phyloP scores from a whole-genome alignment of 2,329 filamentous ascomycete genomes.

The Epichloe typhina region DNA sequence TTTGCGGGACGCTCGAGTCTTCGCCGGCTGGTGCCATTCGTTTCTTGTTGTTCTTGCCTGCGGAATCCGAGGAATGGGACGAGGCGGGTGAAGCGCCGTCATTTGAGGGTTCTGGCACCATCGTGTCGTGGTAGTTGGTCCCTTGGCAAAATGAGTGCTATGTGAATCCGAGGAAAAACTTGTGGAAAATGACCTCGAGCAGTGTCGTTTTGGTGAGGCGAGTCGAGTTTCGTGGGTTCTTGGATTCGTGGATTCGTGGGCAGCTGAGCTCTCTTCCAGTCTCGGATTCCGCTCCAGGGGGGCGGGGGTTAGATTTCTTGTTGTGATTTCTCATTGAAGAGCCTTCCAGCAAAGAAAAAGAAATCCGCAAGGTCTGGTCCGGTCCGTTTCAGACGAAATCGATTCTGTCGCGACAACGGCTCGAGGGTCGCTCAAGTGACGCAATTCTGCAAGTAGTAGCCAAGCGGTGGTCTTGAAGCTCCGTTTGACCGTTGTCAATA shows the following conservation, averaged over 20 bases:
- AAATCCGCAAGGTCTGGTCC: too few species aligned
- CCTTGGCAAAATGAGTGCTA: not conserved
- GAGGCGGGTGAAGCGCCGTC: conserved; percentile 18
- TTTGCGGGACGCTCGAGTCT: conserved; percentile 22
- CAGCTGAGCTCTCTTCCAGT: not conserved
- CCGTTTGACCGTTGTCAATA: not conserved
- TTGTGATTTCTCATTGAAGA: conserved; percentile 4
- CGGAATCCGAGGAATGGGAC: conserved; percentile 13
- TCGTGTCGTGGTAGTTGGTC: not conserved
- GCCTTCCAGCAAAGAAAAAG: not conserved
- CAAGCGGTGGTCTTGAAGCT: not conserved
- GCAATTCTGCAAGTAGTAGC: not conserved
- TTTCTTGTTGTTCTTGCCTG: conserved; percentile 18
- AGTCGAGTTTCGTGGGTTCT: not conserved
- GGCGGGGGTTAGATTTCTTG: not conserved
- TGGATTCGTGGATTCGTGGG: not conserved
- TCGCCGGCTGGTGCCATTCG: conserved; percentile 18
- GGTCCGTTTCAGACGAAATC: not conserved
- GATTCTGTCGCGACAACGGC: not conserved
- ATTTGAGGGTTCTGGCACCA: conserved; percentile 13
- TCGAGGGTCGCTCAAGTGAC: not conserved
- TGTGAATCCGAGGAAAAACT: not conserved
- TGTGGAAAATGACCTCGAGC: too few species aligned
- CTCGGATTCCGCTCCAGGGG: conserved; percentile 1
- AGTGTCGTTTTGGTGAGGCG: too few species aligned